Base-by-base conservation (phyloP, 495 filamentous ascomycete genomes). In the Daldinia decipiens region DNA sequence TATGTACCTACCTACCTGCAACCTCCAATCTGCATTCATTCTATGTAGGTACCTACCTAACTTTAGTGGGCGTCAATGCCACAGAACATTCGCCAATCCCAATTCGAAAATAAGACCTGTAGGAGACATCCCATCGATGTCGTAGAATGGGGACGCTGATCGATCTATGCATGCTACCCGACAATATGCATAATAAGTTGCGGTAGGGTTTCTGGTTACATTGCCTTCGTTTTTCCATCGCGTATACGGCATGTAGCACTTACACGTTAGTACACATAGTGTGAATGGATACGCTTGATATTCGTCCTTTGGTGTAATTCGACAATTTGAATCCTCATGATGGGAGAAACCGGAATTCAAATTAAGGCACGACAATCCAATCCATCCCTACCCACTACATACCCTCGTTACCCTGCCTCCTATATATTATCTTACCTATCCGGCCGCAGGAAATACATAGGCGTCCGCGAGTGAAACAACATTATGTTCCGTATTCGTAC, bases 291-390 rank as follows among this genome's bases (percentile, higher is more conserved):
- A 55, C 8, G 43, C 64, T 32, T 57, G 34, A 61, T 64, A 61
- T 64, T 65, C 56, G 64, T 57, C 38, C 51, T 58, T 59, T 66
- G 51, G 61, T 62, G 40, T 39, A 64, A 56, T 67, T 47, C 65
- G 61, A 43, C 55, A 60, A 56, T 67, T 47, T 66, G 61, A 68
- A 68, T 66, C 65, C 57, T 68, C 55, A 50, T 0, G 21, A 62
- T 62, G 70, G 65, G 50, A 68, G 61, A 73, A 73, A 68, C 65
- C 65, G 70, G 65, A 62, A 68, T 47, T 58, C 40, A 62, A 58
- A 65, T 65, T 68, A 39, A 47, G 34, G 39, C 52, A 68, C 65
- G 70, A 32, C 43, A 58, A 73, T 65, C 47, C 43, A 58, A 73
- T 65, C 47, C 39, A 72, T 72, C 65, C 70, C 65, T 72, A 64